A percentile compares a stretch with the other conserved stretches of the same genome.
Conservation (phyloP, 2,329 filamentous ascomycete species). For the Pseudopithomyces maydicus region DNA sequence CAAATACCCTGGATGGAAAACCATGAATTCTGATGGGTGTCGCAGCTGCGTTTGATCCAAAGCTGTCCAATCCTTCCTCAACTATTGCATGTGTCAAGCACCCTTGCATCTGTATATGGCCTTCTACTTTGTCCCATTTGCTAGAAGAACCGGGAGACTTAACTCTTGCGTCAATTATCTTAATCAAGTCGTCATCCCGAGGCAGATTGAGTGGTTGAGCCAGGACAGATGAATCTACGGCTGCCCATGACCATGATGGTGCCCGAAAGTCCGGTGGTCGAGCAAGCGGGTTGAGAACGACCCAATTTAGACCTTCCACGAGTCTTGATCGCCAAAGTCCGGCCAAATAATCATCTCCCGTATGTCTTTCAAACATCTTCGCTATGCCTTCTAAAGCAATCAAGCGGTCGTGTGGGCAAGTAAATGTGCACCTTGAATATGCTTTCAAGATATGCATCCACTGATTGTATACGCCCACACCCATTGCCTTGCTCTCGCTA, state of each 20-base stretch:
- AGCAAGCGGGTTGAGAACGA: background rate
- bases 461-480: background rate
- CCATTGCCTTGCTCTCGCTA: background rate
- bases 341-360: slow-evolving; percentile 1
- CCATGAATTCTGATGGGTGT: background rate
- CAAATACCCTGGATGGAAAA: background rate
- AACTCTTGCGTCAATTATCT: background rate
- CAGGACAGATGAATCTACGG: slow-evolving; percentile 8
- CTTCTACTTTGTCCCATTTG: background rate
- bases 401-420: background rate
- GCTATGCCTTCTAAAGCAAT: slow-evolving; percentile 1
- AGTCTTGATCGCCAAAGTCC: slow-evolving; percentile 2
- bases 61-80: background rate
- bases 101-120: background rate
- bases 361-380: background rate
- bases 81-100: background rate
- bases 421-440: background rate
- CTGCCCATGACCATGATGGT: slow-evolving; percentile 4
- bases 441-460: background rate
- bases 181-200: background rate
- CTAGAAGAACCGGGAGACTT: background rate
- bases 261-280: background rate
- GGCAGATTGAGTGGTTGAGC: background rate
- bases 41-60: background rate
- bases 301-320: background rate